Conservation (phyloP, 306 rosid genomes). For the Fagus sylvatica region DNA sequence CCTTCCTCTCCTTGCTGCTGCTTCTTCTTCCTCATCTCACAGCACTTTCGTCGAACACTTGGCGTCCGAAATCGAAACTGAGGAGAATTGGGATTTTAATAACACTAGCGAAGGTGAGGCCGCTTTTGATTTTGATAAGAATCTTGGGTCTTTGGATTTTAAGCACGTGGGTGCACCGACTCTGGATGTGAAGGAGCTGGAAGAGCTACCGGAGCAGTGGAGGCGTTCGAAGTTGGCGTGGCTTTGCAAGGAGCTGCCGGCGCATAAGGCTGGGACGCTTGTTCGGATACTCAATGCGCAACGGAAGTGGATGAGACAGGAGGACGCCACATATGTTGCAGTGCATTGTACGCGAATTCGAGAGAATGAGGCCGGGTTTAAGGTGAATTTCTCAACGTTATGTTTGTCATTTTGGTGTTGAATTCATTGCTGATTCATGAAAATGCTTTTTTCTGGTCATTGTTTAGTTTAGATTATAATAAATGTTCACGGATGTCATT, state of each 20-base stretch:
- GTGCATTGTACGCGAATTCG: constrained; percentile 89
- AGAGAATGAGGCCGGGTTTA: constrained; percentile 70
- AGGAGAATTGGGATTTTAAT: constrained; percentile 16
- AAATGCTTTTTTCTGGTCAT: not conserved
- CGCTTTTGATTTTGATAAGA: constrained; percentile 29
- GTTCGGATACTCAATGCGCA: constrained; percentile 71
- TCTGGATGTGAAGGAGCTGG: constrained; percentile 51
- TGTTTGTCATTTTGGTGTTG: not conserved
- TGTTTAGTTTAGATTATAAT: not conserved
- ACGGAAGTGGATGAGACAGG: constrained; percentile 80
- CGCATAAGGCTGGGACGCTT: constrained; percentile 49
- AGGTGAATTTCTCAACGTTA: constrained; percentile 35
- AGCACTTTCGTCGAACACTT: constrained; percentile 38
- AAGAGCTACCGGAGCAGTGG: constrained; percentile 67
- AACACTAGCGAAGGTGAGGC: constrained; percentile 21
- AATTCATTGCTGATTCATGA: not conserved
- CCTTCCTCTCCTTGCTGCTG: not conserved
- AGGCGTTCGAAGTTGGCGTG: constrained; percentile 62
- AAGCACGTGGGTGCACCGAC: constrained; percentile 38
- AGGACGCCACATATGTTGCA: constrained; percentile 58
- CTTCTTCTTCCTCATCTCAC: constrained; percentile 2
- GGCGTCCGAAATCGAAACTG: constrained; percentile 22
- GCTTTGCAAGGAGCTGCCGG: constrained; percentile 61
- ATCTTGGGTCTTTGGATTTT: constrained; percentile 35
- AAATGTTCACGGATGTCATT: not conserved